phyloP scores from a whole-genome alignment of 257 asterid genomes.

The Lantana camara region DNA sequence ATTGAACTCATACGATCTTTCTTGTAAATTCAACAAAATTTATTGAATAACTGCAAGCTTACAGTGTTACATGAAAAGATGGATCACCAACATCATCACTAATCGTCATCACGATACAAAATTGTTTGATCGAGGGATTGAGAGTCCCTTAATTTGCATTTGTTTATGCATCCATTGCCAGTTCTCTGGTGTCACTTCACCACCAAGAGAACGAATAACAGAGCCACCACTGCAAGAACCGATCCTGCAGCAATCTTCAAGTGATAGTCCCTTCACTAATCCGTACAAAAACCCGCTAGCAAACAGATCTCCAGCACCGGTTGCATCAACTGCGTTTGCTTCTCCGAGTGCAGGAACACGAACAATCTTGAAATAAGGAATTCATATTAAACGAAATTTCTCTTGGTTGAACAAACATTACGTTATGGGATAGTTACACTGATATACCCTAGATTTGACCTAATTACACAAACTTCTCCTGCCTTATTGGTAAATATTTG shows the following conservation, averaged over 20 bases:
- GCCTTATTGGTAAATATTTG: no score
- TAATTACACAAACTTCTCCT: no score
- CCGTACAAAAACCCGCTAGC: slow-evolving; percentile 96
- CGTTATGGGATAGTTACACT: no score
- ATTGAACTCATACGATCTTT: no score
- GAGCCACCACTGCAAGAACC: slow-evolving; percentile 98
- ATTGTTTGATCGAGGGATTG: slow-evolving; percentile 37
- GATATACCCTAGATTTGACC: no score
- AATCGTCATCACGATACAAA: background rate
- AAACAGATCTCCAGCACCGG: slow-evolving; percentile 99
- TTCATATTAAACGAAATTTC: no score
- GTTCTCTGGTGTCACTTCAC: slow-evolving; percentile 82
- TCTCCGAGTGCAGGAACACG: slow-evolving; percentile 81
- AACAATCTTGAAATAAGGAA: no score
- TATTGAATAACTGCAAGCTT: no score
- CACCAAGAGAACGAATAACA: slow-evolving; percentile 85
- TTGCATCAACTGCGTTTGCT: slow-evolving; percentile 79
- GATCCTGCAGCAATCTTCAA: slow-evolving; percentile 83
- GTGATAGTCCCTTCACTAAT: slow-evolving; percentile 67
- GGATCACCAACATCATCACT: background rate
- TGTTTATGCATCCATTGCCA: slow-evolving; percentile 98
- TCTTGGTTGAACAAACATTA: background rate
- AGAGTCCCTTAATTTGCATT: slow-evolving; percentile 66
- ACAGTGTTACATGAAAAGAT: no score
- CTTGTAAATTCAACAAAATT: no score